These are phyloP conservation scores for Ophiocordyceps camponoti-saundersi DNA, from an alignment of 2,329 filamentous ascomycete genomes.

Conservation along the genomic window DNA sequence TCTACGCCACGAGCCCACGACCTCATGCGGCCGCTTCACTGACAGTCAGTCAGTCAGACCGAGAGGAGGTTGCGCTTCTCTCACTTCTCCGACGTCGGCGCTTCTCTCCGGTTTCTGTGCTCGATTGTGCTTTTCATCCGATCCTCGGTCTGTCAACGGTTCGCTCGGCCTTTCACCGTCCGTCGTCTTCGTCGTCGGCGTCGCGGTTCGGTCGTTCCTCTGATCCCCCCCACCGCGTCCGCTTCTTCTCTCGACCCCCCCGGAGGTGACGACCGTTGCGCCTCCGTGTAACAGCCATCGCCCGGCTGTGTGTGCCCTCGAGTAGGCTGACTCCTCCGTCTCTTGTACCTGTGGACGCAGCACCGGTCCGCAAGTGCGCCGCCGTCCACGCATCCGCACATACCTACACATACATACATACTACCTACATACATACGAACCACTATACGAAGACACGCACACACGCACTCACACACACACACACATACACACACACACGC, in stretches of 20 bases:
- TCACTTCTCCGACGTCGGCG: neutral
- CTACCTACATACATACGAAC: neutral
- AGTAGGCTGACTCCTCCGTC: neutral
- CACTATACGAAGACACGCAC: constrained; percentile 3
- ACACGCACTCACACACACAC: constrained; percentile 4
- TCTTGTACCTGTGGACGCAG: neutral
- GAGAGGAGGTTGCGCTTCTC: neutral
- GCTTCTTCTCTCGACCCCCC: constrained; percentile 1
- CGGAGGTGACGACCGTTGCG: constrained; percentile 2
- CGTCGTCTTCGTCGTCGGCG: neutral
- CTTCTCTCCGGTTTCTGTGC: neutral
- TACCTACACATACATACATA: neutral
- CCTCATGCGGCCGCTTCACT: constrained; percentile 1
- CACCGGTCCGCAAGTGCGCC: neutral
- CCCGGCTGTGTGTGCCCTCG: constrained; percentile 1
- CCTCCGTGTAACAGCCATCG: constrained; percentile 5
- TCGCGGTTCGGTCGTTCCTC: neutral
- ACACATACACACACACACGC: neutral
- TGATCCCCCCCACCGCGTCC: neutral
- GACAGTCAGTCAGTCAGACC: neutral
- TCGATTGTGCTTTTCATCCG: neutral
- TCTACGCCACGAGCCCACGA: constrained; percentile 1
- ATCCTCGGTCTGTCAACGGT: neutral
- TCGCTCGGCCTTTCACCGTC: neutral
- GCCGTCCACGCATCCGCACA: neutral